Evolutionary conservation across 768 basidiomycete genomes (phyloP).

Genomic region (Suillus hirtellus): DNA sequence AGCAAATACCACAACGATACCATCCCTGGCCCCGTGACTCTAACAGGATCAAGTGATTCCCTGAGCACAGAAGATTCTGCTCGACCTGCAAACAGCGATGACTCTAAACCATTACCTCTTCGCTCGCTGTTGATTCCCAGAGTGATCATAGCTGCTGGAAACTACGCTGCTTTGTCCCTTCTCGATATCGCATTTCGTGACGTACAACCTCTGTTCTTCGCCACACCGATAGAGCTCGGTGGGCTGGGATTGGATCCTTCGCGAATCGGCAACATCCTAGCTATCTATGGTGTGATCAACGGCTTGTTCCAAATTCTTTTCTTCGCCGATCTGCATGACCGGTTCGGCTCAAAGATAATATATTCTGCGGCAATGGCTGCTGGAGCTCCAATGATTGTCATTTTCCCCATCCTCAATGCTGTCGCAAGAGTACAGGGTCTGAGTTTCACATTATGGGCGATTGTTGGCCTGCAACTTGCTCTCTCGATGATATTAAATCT

Average conservation of each 20-base stretch:
- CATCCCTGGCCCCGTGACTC: not conserved
- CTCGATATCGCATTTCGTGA: slow-evolving; percentile 67
- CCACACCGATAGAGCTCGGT: slow-evolving; percentile 66
- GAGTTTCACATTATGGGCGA: slow-evolving; percentile 46
- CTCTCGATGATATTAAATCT: slow-evolving; percentile 51
- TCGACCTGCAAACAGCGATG: slow-evolving; percentile 16
- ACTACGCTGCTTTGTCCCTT: slow-evolving; percentile 65
- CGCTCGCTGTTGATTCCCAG: slow-evolving; percentile 50
- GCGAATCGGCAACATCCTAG: slow-evolving; percentile 66
- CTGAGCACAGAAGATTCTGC: not conserved
- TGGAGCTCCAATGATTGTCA: slow-evolving; percentile 52
- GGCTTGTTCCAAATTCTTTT: slow-evolving; percentile 67
- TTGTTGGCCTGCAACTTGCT: slow-evolving; percentile 50
- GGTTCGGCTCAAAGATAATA: slow-evolving; percentile 64
- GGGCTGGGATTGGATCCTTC: slow-evolving; percentile 68
- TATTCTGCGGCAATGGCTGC: slow-evolving; percentile 53
- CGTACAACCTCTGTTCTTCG: slow-evolving; percentile 68
- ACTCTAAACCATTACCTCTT: slow-evolving; percentile 46
- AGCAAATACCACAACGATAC: slow-evolving; percentile 16
- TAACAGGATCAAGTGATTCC: slow-evolving; percentile 16
- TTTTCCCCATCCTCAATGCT: slow-evolving; percentile 62
- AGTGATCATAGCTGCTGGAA: slow-evolving; percentile 60
- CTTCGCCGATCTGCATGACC: slow-evolving; percentile 61
- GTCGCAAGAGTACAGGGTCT: slow-evolving; percentile 54
- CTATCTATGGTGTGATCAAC: slow-evolving; percentile 59